phyloP scores from a whole-genome alignment of 495 filamentous ascomycete species.

The Aspergillus conjunctus region DNA sequence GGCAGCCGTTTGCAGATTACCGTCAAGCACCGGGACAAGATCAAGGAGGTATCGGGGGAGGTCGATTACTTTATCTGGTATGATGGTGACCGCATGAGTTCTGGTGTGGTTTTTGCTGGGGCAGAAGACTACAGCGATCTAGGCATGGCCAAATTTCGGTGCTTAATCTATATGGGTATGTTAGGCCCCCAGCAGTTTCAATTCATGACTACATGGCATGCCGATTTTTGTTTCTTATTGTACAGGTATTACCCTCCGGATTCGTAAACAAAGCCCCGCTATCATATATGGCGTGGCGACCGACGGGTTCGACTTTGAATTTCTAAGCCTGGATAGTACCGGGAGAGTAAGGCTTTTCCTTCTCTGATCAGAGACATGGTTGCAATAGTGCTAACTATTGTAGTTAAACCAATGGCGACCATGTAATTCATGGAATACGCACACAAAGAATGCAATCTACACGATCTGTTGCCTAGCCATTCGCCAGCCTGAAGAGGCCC shows the following conservation, averaged over 20 bases:
- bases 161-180: conserved; percentile 2
- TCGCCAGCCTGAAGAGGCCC: neutral
- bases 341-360: neutral
- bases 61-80: conserved; percentile 1
- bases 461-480: conserved; percentile 1
- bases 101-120: neutral
- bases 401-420: neutral
- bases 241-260: neutral
- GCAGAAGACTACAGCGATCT: conserved; percentile 1
- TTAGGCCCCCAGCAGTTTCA: neutral
- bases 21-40: neutral
- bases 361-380: neutral
- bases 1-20: neutral
- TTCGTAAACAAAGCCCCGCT: neutral
- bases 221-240: neutral
- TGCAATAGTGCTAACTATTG: neutral
- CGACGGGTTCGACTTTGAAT: conserved; percentile 1
- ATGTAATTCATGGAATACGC: neutral
- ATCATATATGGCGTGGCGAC: neutral
- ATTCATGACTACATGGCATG: neutral
- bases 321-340: neutral
- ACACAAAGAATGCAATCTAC: neutral
- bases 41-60: neutral
- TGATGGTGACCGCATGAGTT: neutral
- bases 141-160: neutral